Evolutionary conservation across 306 rosid species (phyloP).

Genomic region (Mimosa bimucronata): DNA sequence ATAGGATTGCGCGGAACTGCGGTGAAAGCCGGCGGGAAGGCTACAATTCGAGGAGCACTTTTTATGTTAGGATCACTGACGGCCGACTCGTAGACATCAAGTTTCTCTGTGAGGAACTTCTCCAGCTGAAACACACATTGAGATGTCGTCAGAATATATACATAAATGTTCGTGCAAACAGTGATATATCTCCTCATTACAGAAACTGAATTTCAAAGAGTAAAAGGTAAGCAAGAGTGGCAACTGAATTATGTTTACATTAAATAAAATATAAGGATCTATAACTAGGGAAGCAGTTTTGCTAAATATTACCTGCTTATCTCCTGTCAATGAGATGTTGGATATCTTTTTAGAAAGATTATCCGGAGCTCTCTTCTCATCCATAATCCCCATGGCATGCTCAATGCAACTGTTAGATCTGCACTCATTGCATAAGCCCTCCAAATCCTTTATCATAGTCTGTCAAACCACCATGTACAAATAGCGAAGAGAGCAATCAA

Average conservation of each 20-base stretch:
- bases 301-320: slow-evolving; percentile 47
- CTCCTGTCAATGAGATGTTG: slow-evolving; percentile 49
- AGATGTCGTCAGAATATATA: slow-evolving; percentile 40
- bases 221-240: background rate
- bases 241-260: background rate
- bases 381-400: slow-evolving; percentile 58
- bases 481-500: slow-evolving; percentile 15
- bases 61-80: slow-evolving; percentile 56
- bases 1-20: slow-evolving; percentile 58
- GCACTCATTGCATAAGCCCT: slow-evolving; percentile 50
- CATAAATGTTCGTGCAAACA: slow-evolving; percentile 19
- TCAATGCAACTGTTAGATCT: slow-evolving; percentile 59
- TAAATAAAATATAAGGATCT: background rate
- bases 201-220: background rate
- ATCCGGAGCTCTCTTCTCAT: slow-evolving; percentile 52
- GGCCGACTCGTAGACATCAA: slow-evolving; percentile 55
- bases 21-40: slow-evolving; percentile 54
- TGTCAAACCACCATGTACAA: slow-evolving; percentile 35
- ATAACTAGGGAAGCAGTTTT: slow-evolving; percentile 24
- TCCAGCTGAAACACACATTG: slow-evolving; percentile 47
- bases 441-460: slow-evolving; percentile 53
- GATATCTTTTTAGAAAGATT: slow-evolving; percentile 51
- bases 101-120: slow-evolving; percentile 55
- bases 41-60: slow-evolving; percentile 51
- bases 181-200: background rate